phyloP scores from a whole-genome alignment of 331 rosid genomes.

The Quercus phellos region DNA sequence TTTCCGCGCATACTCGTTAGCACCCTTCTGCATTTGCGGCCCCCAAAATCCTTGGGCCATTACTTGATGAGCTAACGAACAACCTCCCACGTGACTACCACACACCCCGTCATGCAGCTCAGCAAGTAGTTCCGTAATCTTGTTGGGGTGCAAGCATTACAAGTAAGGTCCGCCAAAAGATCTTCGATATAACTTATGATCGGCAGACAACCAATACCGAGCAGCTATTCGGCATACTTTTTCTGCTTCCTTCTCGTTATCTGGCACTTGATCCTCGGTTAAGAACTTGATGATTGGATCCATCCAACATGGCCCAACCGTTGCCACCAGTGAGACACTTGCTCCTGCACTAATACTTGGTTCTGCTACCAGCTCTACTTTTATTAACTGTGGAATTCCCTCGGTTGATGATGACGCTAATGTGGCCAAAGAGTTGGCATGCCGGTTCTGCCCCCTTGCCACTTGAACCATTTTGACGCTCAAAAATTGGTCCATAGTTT shows the following conservation, averaged over 20 bases:
- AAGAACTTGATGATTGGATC: accelerated
- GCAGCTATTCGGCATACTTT: too few species aligned
- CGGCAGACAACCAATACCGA: too few species aligned
- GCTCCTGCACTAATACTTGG: accelerated
- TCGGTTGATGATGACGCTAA: accelerated
- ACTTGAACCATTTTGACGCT: too few species aligned
- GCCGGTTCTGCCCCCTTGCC: accelerated
- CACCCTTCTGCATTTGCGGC: too few species aligned
- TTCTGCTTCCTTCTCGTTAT: too few species aligned
- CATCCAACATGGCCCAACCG: accelerated
- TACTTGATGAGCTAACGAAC: accelerated
- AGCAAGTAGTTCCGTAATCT: accelerated
- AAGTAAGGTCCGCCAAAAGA: too few species aligned
- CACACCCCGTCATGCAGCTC: too few species aligned
- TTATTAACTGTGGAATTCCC: accelerated
- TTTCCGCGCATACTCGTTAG: accelerated
- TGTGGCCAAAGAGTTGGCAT: too few species aligned
- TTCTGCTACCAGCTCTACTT: too few species aligned
- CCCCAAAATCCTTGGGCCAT: too few species aligned
- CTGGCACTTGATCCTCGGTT: too few species aligned
- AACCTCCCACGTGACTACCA: accelerated
- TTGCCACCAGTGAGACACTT: accelerated
- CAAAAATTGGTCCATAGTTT: accelerated
- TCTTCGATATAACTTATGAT: too few species aligned
- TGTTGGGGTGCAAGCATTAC: accelerated